Conservation (phyloP, 2,329 filamentous ascomycete genomes). For the Aspergillus viridinutans region DNA sequence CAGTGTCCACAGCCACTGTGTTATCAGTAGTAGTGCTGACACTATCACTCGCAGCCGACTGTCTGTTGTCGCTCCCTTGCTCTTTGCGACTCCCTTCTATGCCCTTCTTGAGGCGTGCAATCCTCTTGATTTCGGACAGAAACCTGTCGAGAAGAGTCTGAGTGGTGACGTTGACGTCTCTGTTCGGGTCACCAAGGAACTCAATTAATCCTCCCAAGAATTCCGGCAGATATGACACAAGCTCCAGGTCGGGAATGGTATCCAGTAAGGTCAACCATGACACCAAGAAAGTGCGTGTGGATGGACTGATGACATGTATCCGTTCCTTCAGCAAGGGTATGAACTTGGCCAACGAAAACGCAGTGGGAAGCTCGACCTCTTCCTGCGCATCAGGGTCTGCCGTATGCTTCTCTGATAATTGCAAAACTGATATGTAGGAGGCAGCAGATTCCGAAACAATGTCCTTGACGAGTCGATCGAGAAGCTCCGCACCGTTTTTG, state of each 20-base stretch:
- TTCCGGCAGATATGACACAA: slow-evolving; percentile 86
- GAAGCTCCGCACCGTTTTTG: slow-evolving; percentile 93
- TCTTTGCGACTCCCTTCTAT: slow-evolving; percentile 78
- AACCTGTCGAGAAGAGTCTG: slow-evolving; percentile 87
- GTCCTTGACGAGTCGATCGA: slow-evolving; percentile 92
- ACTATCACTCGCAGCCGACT: slow-evolving; percentile 65
- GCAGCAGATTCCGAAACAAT: slow-evolving; percentile 93
- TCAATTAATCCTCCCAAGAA: slow-evolving; percentile 86
- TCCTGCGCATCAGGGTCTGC: slow-evolving; percentile 38
- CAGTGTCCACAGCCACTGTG: slow-evolving; percentile 33
- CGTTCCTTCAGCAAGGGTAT: slow-evolving; percentile 91
- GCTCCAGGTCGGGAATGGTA: slow-evolving; percentile 92
- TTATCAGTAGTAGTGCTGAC: slow-evolving; percentile 55
- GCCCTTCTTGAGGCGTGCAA: slow-evolving; percentile 85
- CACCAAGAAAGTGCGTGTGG: slow-evolving; percentile 89
- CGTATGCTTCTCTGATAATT: slow-evolving; percentile 53
- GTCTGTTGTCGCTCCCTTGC: slow-evolving; percentile 63
- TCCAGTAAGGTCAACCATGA: slow-evolving; percentile 94
- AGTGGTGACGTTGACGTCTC: slow-evolving; percentile 91
- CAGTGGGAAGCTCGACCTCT: slow-evolving; percentile 62
- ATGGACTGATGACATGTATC: slow-evolving; percentile 91
- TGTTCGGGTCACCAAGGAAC: slow-evolving; percentile 86
- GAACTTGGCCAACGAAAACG: slow-evolving; percentile 86
- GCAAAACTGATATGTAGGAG: slow-evolving; percentile 86
- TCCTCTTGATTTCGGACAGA: slow-evolving; percentile 87